These are phyloP conservation scores for Rhododendron vialii DNA, from an alignment of 148 eudicot species.

Conservation along the genomic window DNA sequence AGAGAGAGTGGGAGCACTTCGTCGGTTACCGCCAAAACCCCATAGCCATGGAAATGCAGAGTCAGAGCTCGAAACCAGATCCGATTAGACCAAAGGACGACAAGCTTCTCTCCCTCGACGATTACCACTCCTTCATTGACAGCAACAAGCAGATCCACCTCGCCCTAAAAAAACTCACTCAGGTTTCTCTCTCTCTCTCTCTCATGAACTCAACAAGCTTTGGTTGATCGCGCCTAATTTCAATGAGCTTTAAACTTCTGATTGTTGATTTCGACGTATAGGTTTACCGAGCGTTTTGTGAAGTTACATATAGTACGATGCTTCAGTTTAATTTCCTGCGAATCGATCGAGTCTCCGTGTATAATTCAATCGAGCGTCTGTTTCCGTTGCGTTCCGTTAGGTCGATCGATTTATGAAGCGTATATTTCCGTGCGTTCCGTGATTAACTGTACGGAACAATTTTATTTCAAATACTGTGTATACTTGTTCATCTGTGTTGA, in stretches of 20 bases:
- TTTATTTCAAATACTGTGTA: background rate
- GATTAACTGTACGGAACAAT: background rate
- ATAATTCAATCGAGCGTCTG: background rate
- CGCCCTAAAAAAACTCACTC: conserved; percentile 20
- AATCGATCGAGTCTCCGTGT: background rate
- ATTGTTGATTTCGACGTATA: background rate
- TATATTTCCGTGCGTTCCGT: background rate
- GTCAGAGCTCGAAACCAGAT: background rate
- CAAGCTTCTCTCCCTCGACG: conserved; percentile 22
- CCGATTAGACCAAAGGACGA: background rate
- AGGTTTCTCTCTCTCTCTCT: conserved; percentile 19
- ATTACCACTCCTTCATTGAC: conserved; percentile 27
- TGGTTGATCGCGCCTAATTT: background rate
- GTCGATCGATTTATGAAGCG: background rate
- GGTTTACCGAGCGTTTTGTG: background rate
- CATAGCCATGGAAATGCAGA: background rate
- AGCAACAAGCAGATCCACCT: conserved; percentile 18
- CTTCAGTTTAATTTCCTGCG: background rate
- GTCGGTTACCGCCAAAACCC: background rate
- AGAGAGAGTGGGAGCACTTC: background rate
- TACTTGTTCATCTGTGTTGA: background rate
- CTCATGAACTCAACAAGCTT: background rate
- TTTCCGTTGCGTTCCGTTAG: too few relatives aligned
- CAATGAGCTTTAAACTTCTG: background rate
- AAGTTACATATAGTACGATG: background rate